Evolutionary conservation across 108 stramenopile genomes (phyloP), one percentile per base, ranked within the genome.

Genomic region (Cyclotella sp.): DNA sequence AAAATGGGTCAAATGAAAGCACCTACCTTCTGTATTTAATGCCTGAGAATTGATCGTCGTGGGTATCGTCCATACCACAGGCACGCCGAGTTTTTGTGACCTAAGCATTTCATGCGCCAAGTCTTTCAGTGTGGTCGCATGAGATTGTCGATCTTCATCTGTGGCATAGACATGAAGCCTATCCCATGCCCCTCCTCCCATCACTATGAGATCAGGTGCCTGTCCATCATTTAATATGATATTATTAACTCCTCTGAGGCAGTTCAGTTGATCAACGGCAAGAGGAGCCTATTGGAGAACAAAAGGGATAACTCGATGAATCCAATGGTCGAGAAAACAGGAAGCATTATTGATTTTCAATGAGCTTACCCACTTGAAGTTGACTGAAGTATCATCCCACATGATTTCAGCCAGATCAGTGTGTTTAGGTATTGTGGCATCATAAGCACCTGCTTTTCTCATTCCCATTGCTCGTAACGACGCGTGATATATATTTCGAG

Each of bases 151-250:
- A 39, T 93, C 85, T 77, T 86, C 85, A 15, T 86, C 85, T 12
- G 89, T 87, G 9, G 78, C 62, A 74, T 84, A 93, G 7, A 67
- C 66, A 78, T 91, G 91, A 11, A 93, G 80, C 21, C 85, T 79
- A 73, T 95, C 94, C 92, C 92, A 93, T 14, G 94, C 89, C 22
- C 94, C 94, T 26, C 94, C 91, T 55, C 94, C 94, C 26, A 95
- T 47, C 12, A 95, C 81, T 45, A 95, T 72, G 34, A 93, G 68
- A 72, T 93, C 89, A 13, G 79, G 86, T 26, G 34, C 14, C 42
- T 65, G 53, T 21, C 41, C 60, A 34, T 42, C 72, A 41, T 66
- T 71, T 41, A 41, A 40, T 15, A 59, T 26, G 18, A 57, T 45
- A 45, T 68, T 29, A 58, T 79, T 85, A 12, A 91, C 44, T 29